Percentiles rank a stretch among this genome's conserved stretches.
phyloP scores from a whole-genome alignment of 768 basidiomycete genomes.

The Rossbeevera mucosa region DNA sequence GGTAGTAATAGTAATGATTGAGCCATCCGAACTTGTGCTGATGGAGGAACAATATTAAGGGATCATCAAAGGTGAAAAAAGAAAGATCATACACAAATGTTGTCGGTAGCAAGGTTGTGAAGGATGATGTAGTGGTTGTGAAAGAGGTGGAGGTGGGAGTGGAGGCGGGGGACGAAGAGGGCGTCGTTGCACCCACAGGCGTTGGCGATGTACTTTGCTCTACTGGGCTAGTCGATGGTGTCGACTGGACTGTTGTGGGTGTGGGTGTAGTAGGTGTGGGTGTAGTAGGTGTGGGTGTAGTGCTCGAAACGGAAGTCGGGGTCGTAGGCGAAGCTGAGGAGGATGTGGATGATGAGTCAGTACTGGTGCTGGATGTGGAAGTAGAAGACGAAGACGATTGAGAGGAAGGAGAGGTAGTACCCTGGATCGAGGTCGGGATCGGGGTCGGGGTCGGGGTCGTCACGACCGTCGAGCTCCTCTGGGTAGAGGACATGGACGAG shows the following conservation, averaged over 20 bases:
- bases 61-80: neutral
- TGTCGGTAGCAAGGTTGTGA: conserved; percentile 17
- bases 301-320: neutral
- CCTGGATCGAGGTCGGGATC: conserved; percentile 10
- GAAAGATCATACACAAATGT: conserved; percentile 16
- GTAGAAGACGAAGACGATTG: neutral
- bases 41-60: neutral
- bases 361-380: neutral
- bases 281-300: conserved; percentile 4
- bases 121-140: neutral
- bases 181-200: neutral
- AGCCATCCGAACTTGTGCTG: conserved; percentile 22
- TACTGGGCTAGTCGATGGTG: neutral
- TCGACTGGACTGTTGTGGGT: neutral
- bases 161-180: neutral
- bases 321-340: conserved; percentile 3
- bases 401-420: conserved; percentile 17
- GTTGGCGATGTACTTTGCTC: neutral
- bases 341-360: conserved; percentile 14
- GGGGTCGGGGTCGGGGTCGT: too few species aligned
- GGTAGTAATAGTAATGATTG: conserved; percentile 18
- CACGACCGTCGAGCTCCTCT: neutral
- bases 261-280: conserved; percentile 6
- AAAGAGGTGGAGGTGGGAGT: neutral
- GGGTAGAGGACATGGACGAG: conserved; percentile 16